These are phyloP conservation scores for Tilletiopsis washingtonensis DNA, from an alignment of 1,284 basidiomycete genomes.

Conservation along the genomic window DNA sequence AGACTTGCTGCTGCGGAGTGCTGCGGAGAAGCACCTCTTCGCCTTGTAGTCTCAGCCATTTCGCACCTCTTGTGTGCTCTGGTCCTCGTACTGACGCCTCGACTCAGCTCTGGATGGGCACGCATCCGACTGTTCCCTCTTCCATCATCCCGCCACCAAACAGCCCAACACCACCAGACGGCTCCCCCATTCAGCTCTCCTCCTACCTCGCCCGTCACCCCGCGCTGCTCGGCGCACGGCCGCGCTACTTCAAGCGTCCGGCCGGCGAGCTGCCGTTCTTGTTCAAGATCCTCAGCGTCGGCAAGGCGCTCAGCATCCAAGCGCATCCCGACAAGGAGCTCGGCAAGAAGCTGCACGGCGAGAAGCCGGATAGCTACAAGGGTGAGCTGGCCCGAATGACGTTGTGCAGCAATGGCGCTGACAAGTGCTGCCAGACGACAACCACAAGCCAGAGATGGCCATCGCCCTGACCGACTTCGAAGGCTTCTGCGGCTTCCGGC, in stretches of 20 bases:
- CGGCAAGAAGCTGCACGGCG: slow-evolving; percentile 66
- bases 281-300: slow-evolving; percentile 62
- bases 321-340: slow-evolving; percentile 90
- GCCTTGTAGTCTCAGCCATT: slow-evolving; percentile 47
- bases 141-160: slow-evolving; percentile 48
- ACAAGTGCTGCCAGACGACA: slow-evolving; percentile 58
- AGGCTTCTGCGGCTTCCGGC: slow-evolving; percentile 85
- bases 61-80: too few relatives aligned
- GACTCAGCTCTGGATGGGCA: slow-evolving; percentile 78
- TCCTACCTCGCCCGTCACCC: slow-evolving; percentile 21
- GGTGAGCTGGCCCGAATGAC: slow-evolving; percentile 52
- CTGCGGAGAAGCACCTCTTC: slow-evolving; percentile 50
- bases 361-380: slow-evolving; percentile 79
- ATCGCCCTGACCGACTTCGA: slow-evolving; percentile 84
- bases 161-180: background rate
- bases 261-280: slow-evolving; percentile 34
- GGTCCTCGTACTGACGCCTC: too few relatives aligned
- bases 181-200: slow-evolving; percentile 11
- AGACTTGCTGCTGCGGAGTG: background rate
- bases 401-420: background rate
- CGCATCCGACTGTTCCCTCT: slow-evolving; percentile 81
- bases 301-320: slow-evolving; percentile 92
- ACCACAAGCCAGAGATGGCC: slow-evolving; percentile 98
- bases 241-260: slow-evolving; percentile 12
- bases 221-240: slow-evolving; percentile 21